phyloP scores from a whole-genome alignment of 129 eudicot genomes.

The Helianthus tuberosus region DNA sequence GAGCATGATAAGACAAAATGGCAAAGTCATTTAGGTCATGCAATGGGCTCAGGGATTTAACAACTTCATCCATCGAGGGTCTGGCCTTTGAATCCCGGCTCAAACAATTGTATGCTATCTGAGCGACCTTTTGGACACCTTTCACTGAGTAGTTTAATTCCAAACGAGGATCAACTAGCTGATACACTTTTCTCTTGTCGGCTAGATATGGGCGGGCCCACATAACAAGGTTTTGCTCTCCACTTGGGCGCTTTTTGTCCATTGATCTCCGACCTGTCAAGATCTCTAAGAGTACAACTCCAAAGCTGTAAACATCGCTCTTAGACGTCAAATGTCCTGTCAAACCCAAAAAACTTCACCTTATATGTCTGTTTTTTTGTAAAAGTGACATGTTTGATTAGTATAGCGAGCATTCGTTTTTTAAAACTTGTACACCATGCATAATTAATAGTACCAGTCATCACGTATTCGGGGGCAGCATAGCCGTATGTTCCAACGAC shows the following conservation, averaged over 20 bases:
- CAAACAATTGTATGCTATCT: slow-evolving; percentile 74
- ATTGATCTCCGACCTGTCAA: slow-evolving; percentile 88
- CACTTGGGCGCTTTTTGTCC: slow-evolving; percentile 93
- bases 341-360: neutral
- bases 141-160: slow-evolving; percentile 84
- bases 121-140: slow-evolving; percentile 85
- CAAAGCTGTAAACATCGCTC: slow-evolving; percentile 93
- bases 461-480: slow-evolving; percentile 96
- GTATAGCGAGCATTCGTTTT: neutral
- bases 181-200: slow-evolving; percentile 80
- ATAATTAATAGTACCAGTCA: slow-evolving; percentile 68
- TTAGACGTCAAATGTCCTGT: slow-evolving; percentile 90
- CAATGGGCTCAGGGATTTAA: slow-evolving; percentile 66
- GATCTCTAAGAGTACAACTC: slow-evolving; percentile 90
- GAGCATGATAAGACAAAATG: slow-evolving; percentile 65
- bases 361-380: neutral
- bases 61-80: slow-evolving; percentile 87
- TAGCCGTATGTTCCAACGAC: slow-evolving; percentile 97
- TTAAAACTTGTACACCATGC: neutral
- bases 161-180: slow-evolving; percentile 87
- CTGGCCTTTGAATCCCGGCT: slow-evolving; percentile 87
- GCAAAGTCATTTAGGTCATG: slow-evolving; percentile 81
- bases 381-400: too few species aligned
- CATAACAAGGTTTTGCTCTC: slow-evolving; percentile 93
- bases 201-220: slow-evolving; percentile 94